phyloP scores from a whole-genome alignment of 371 early-diverging fungal genomes.

The Mortierella sp. region DNA sequence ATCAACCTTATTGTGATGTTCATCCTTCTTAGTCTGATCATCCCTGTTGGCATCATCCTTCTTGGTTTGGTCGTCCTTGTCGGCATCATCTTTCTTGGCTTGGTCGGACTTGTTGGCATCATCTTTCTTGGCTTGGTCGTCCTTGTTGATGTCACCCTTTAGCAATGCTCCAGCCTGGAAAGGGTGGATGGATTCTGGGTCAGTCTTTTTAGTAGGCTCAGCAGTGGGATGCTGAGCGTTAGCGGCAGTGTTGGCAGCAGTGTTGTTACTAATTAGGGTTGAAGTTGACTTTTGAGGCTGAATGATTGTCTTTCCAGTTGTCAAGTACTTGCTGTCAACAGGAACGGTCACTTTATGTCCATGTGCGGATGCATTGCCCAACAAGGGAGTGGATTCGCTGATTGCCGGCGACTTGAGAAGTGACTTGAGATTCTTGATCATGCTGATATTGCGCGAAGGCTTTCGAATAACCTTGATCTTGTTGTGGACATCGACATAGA shows the following conservation, averaged over 20 bases:
- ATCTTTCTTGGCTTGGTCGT: too few species aligned
- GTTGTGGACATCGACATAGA: conserved; percentile 85
- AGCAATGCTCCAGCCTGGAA: not conserved
- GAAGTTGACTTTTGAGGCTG: not conserved
- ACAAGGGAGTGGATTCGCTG: conserved; percentile 24
- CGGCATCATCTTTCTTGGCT: too few species aligned
- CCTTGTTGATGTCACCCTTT: not conserved
- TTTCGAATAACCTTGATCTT: conserved; percentile 55
- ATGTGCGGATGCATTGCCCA: conserved; percentile 1
- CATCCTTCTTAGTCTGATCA: too few species aligned
- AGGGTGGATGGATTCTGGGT: not conserved
- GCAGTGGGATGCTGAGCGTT: too few species aligned
- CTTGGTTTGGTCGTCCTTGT: too few species aligned
- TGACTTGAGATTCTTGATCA: conserved; percentile 47
- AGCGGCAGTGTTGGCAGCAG: not conserved
- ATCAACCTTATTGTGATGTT: too few species aligned
- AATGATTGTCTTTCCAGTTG: conserved; percentile 7
- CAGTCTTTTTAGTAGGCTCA: not conserved
- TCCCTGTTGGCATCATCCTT: too few species aligned
- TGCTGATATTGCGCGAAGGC: conserved; percentile 30
- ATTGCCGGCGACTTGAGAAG: conserved; percentile 36
- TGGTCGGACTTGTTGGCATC: too few species aligned
- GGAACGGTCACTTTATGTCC: conserved; percentile 5
- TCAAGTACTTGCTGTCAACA: conserved; percentile 2
- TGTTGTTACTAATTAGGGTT: not conserved